These are phyloP conservation scores for Hyphodiscus sp. DNA, from an alignment of 2,329 filamentous ascomycete species.

Conservation along the genomic window DNA sequence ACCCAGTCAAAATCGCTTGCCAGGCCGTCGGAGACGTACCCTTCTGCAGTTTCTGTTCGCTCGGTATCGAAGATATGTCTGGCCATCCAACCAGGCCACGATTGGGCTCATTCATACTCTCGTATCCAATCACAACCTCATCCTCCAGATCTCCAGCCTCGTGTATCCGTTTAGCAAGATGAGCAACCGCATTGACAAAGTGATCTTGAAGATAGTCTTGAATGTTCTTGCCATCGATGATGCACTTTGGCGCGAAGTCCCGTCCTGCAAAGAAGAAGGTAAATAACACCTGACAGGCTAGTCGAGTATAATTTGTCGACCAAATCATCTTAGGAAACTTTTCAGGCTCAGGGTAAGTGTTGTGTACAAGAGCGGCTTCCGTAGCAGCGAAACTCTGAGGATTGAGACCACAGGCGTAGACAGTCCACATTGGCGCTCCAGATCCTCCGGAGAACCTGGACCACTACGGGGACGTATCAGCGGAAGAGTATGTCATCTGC, in stretches of 20 bases:
- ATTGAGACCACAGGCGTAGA: conserved; percentile 90
- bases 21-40: conserved; percentile 90
- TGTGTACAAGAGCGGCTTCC: conserved; percentile 90
- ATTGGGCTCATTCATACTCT: conserved; percentile 93
- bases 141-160: conserved; percentile 86
- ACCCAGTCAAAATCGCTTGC: conserved; percentile 89
- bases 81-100: conserved; percentile 77
- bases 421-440: conserved; percentile 93
- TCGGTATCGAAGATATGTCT: conserved; percentile 75
- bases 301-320: conserved; percentile 91
- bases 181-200: conserved; percentile 71
- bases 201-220: conserved; percentile 91
- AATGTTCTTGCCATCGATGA: conserved; percentile 91
- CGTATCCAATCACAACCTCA: conserved; percentile 87
- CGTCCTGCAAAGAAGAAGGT: conserved; percentile 87
- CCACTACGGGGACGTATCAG: conserved; percentile 50
- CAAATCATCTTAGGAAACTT: conserved; percentile 98
- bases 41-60: conserved; percentile 85
- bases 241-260: conserved; percentile 91
- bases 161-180: conserved; percentile 77
- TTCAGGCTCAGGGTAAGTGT: conserved; percentile 79
- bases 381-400: conserved; percentile 79
- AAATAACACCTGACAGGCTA: conserved; percentile 86
- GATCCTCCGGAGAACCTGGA: conserved; percentile 91
- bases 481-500: conserved; percentile 1